A percentile compares a stretch with the other conserved stretches of the same genome.
phyloP scores from a whole-genome alignment of 768 basidiomycete genomes.

The Porphyrellus cyaneotinctus region DNA sequence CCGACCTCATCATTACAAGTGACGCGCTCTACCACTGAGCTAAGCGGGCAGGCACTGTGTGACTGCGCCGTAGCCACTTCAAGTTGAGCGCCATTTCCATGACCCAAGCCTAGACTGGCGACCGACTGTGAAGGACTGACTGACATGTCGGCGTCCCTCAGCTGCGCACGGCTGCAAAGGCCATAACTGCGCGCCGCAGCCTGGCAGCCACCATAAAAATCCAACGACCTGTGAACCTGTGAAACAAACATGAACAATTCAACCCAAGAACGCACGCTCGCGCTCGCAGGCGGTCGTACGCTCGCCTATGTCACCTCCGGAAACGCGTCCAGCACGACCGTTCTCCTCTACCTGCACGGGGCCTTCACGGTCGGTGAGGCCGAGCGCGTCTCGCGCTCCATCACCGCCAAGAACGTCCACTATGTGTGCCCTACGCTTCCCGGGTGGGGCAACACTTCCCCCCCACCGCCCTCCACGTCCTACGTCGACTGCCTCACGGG shows the following conservation, averaged over 20 bases:
- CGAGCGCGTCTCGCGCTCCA: slow-evolving; percentile 28
- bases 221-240: neutral
- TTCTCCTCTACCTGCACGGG: slow-evolving; percentile 57
- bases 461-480: slow-evolving; percentile 29
- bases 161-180: neutral
- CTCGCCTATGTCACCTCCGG: slow-evolving; percentile 55
- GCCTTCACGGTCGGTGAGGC: slow-evolving; percentile 48
- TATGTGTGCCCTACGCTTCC: slow-evolving; percentile 51
- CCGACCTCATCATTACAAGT: slow-evolving; percentile 44
- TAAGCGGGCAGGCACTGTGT: slow-evolving; percentile 29
- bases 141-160: neutral
- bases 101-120: too few relatives aligned
- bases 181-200: neutral
- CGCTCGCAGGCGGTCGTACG: slow-evolving; percentile 38
- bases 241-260: too few relatives aligned
- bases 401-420: slow-evolving; percentile 42
- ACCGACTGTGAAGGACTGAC: neutral
- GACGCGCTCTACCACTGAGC: slow-evolving; percentile 46
- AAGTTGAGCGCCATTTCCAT: too few relatives aligned
- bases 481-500: slow-evolving; percentile 41
- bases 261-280: slow-evolving; percentile 16
- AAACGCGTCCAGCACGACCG: slow-evolving; percentile 42
- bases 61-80: too few relatives aligned
- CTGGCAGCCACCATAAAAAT: neutral
- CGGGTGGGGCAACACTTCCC: slow-evolving; percentile 55